A percentile compares a stretch with the other conserved stretches of the same genome.
Evolutionary conservation across 2,329 filamentous ascomycete species (phyloP).

Genomic region (Mycocentrospora acerina): DNA sequence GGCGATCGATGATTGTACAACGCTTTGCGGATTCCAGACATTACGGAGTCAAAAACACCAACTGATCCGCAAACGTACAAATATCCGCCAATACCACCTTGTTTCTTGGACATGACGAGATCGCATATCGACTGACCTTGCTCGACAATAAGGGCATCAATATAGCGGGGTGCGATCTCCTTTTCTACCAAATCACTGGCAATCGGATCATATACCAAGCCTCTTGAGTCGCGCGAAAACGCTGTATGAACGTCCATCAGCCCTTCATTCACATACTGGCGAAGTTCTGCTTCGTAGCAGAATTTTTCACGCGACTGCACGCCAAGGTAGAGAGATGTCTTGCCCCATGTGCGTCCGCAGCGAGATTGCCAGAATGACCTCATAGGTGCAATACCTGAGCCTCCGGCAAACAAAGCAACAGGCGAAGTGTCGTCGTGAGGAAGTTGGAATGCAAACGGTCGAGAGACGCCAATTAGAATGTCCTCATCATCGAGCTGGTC

Average conservation of each 20-base stretch:
- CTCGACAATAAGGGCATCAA: constrained; percentile 55
- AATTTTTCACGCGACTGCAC: constrained; percentile 26
- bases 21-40: constrained; percentile 58
- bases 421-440: constrained; percentile 54
- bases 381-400: constrained; percentile 30
- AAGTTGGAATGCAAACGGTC: constrained; percentile 55
- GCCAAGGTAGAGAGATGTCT: constrained; percentile 22
- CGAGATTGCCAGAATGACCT: constrained; percentile 28
- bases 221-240: constrained; percentile 54
- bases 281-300: constrained; percentile 25
- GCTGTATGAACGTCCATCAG: constrained; percentile 57
- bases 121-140: constrained; percentile 55
- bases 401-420: constrained; percentile 56
- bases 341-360: constrained; percentile 20
- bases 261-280: constrained; percentile 44
- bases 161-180: constrained; percentile 54
- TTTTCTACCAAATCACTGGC: constrained; percentile 52
- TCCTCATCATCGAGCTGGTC: constrained; percentile 46
- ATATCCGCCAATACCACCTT: constrained; percentile 32
- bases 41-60: constrained; percentile 56
- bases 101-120: constrained; percentile 55
- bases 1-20: constrained; percentile 43
- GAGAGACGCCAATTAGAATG: constrained; percentile 55
- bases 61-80: constrained; percentile 55
- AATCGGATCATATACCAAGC: constrained; percentile 49